Evolutionary conservation across 352 stramenopile species (phyloP), one percentile per base, ranked within the genome.

Genomic region (Globisporangium nagaii): DNA sequence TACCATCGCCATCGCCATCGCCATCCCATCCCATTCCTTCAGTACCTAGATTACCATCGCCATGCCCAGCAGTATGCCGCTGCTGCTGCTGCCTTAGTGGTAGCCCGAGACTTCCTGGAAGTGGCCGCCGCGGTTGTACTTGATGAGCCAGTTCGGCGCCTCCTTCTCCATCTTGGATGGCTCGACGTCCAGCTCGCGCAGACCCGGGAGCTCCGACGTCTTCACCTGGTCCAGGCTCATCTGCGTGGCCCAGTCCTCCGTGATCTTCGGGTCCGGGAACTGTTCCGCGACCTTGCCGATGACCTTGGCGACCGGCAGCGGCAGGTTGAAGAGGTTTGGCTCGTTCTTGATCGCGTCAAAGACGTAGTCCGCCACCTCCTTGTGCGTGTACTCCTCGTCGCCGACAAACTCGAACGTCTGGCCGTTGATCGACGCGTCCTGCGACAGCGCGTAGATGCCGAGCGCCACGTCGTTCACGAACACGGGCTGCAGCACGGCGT

Each of bases 281-380:
- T 90, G 62, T 65, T 95, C 79, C 44, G 68, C 81, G 54, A 92
- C 65, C 59, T 84, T 84, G 60, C 87, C 87, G 42, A 95, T 77
- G 50, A 84, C 55, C 67, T 90, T 68, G 4, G 86, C 87, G 43
- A 89, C 60, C 13, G 75, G 74, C 40, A 92, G 60, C 50, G 86
- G 85, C 59, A 96, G 58, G 69, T 96, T 93, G 59, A 96, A 66
- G 34, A 95, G 57, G 46, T 63, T 81, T 42, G 84, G 67, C 42
- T 90, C 73, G 53, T 71, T 66, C 66, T 91, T 88, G 49, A 82
- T 96, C 53, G 81, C 71, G 53, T 99, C 93, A 57, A 97, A 97
- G 35, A 98, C 88, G 70, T 98, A 99, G 59, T 98, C 90, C 17
- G 86, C 95, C n/a, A 99, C 65, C 68, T 99, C 95, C 62, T 96